phyloP scores from a whole-genome alignment of 345 rosid genomes.

The Hypericum androsaemum region DNA sequence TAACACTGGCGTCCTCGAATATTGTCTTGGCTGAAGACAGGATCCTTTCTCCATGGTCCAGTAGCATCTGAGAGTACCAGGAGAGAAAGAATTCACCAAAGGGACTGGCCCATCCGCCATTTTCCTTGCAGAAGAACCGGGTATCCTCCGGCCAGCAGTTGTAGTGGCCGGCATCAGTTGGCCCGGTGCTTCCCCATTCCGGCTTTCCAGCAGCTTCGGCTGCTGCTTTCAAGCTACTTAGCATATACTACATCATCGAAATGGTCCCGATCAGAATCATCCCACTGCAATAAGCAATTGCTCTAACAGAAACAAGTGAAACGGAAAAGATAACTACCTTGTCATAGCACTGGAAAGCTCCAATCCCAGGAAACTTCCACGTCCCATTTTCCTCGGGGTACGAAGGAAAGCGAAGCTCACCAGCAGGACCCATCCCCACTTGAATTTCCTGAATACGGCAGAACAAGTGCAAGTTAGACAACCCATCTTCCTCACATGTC shows the following conservation, averaged over 20 bases:
- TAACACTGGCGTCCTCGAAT: slow-evolving; percentile 38
- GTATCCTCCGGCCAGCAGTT: slow-evolving; percentile 98
- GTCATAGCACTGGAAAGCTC: slow-evolving; percentile 96
- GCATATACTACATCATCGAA: slow-evolving; percentile 50
- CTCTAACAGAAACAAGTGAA: not conserved
- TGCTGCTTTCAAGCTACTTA: slow-evolving; percentile 74
- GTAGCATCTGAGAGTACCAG: slow-evolving; percentile 85
- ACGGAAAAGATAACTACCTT: slow-evolving; percentile 31
- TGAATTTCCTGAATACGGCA: slow-evolving; percentile 67
- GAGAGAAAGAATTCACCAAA: slow-evolving; percentile 85
- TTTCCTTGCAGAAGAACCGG: slow-evolving; percentile 63
- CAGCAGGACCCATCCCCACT: slow-evolving; percentile 99
- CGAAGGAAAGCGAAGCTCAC: slow-evolving; percentile 88
- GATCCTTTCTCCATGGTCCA: slow-evolving; percentile 78
- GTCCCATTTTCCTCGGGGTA: slow-evolving; percentile 79
- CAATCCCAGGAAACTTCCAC: slow-evolving; percentile 96
- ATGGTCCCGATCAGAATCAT: slow-evolving; percentile 1
- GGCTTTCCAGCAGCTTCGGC: slow-evolving; percentile 84
- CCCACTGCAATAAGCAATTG: not conserved
- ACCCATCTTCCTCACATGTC: not conserved
- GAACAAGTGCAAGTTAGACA: slow-evolving; percentile 1
- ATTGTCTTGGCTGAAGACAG: slow-evolving; percentile 50
- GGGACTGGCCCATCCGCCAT: slow-evolving; percentile 70
- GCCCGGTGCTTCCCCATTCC: slow-evolving; percentile 94
- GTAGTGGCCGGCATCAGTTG: slow-evolving; percentile 91